These are phyloP conservation scores for Phylloporus arenicola DNA, from an alignment of 768 basidiomycete genomes.

Conservation along the genomic window DNA sequence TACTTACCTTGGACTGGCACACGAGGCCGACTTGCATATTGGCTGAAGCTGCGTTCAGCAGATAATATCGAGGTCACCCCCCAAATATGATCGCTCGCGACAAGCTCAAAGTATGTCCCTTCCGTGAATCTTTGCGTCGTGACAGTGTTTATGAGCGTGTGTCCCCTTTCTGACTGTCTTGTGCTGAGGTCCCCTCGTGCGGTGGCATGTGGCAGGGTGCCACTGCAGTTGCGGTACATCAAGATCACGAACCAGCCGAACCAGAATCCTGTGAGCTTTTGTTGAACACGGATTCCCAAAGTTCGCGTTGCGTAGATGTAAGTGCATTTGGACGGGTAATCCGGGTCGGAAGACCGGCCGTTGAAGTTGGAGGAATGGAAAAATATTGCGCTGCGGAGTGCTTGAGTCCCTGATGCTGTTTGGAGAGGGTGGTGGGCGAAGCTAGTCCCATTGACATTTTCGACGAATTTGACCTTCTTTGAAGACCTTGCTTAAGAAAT, in stretches of 20 bases:
- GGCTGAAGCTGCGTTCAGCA: too few relatives aligned
- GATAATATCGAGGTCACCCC: too few relatives aligned
- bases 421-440: neutral
- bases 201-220: too few relatives aligned
- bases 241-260: conserved; percentile 43
- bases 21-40: too few relatives aligned
- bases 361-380: conserved; percentile 50
- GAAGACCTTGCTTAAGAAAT: too few relatives aligned
- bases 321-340: conserved; percentile 49
- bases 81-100: too few relatives aligned
- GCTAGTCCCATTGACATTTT: too few relatives aligned
- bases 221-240: conserved; percentile 48
- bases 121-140: too few relatives aligned
- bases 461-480: too few relatives aligned
- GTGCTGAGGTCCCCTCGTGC: neutral
- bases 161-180: neutral
- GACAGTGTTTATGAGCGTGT: conserved; percentile 39
- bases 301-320: conserved; percentile 51
- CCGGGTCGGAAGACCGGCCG: conserved; percentile 23
- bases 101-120: too few relatives aligned
- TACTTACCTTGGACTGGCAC: too few relatives aligned
- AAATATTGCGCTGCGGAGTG: conserved; percentile 52
- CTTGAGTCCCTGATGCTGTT: too few relatives aligned
- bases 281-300: conserved; percentile 60
- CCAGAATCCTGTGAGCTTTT: conserved; percentile 25